These are phyloP conservation scores for Botrytis sinoallii DNA, from an alignment of 2,329 filamentous ascomycete genomes.

Conservation along the genomic window DNA sequence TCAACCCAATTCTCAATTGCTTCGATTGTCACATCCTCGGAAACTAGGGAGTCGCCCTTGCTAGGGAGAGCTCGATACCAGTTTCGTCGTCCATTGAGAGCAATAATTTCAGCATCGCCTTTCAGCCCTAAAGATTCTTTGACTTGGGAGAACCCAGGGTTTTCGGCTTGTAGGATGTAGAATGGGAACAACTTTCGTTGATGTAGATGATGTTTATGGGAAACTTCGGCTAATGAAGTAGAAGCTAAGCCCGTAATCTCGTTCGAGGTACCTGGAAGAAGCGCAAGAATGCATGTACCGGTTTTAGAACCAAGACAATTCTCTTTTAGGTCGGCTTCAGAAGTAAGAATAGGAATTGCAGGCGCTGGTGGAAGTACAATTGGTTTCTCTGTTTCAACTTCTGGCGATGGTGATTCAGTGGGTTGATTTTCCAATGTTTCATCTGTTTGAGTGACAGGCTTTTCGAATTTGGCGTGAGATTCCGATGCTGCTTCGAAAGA, in stretches of 20 bases:
- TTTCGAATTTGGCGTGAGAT: conserved; percentile 49
- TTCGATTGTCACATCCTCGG: conserved; percentile 50
- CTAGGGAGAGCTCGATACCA: conserved; percentile 75
- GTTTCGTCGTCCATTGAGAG: conserved; percentile 76
- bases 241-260: conserved; percentile 51
- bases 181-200: conserved; percentile 77
- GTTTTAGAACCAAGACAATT: conserved; percentile 74
- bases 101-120: conserved; percentile 67
- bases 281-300: conserved; percentile 76
- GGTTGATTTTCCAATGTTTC: conserved; percentile 50
- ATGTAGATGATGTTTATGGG: conserved; percentile 67
- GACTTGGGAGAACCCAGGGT: conserved; percentile 54
- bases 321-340: conserved; percentile 60
- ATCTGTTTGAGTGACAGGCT: conserved; percentile 47
- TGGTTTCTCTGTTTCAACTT: conserved; percentile 42
- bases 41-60: conserved; percentile 34
- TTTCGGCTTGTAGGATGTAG: conserved; percentile 66
- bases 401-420: conserved; percentile 47
- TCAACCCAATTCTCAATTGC: conserved; percentile 85
- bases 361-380: conserved; percentile 52
- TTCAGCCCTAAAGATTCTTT: conserved; percentile 61
- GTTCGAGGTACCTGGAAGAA: conserved; percentile 53
- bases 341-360: conserved; percentile 63
- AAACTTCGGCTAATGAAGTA: conserved; percentile 65
- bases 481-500: conserved; percentile 50